Base-by-base conservation (phyloP, 169 alveolate genomes). In the Amoebophrya sp. region DNA sequence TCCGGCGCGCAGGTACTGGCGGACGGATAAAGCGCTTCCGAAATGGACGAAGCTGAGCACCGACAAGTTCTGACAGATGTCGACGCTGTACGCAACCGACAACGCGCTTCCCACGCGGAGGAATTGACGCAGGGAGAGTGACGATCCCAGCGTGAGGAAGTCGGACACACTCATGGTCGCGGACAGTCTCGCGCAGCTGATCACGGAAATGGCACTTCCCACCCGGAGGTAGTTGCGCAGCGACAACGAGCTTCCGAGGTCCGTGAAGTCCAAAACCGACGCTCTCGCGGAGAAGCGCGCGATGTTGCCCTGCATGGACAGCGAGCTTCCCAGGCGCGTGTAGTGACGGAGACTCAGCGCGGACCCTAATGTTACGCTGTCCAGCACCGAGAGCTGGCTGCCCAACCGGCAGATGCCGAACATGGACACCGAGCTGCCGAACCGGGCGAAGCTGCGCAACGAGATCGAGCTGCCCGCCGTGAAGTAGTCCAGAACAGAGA, bases 321-420 rank as follows among this genome's bases (percentile, higher is more conserved):
- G 89, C 0, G 89, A 14, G 88, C 88, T 77, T 38, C 92, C 94
- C 40, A 40, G 47, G 35, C 89, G 77, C 40, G 35, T 18, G 83
- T 18, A 23, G 33, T 90, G 47, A 7, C 93, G 89, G 40, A 66
- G 33, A 0, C 77, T 40, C 47, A 90, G 7, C 32, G 89, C 38
- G 14, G 40, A 29, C 25, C 91, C 94, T 14, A 83, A 1, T 25
- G 40, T 39, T 2, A 53, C 33, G 32, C 0, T 40, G 89, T 92
- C 94, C 77, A 66, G 55, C 40, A 55, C 47, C 0, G 92, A 89
- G 39, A 90, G 23, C 38, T 12, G 25, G 40, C 93, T 40, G 40
- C 77, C 92, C 18, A 25, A 53, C 18, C 94, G n/a, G 23, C 23
- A 14, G 40, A 90, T 25, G 39, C 93, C 92, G 89, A 77, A 90